Conservation (phyloP, 148 eudicot species). For the Diospyros kaki region DNA sequence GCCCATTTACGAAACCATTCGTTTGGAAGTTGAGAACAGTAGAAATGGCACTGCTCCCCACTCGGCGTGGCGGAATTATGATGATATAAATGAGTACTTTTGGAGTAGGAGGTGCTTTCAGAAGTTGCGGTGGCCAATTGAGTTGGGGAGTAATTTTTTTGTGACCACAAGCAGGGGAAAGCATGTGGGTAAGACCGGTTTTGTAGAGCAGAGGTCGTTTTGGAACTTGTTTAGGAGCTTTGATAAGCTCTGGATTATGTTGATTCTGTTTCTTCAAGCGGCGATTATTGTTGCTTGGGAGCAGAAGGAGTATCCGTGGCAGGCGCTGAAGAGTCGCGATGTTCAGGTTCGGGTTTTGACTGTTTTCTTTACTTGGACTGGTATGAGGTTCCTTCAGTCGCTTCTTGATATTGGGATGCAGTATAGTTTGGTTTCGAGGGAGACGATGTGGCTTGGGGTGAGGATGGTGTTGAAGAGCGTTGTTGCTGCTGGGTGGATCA, state of each 20-base stretch:
- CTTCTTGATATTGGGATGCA: conserved; percentile 63
- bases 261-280: conserved; percentile 68
- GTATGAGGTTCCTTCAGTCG: conserved; percentile 60
- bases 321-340: conserved; percentile 34
- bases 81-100: conserved; percentile 81
- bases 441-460: conserved; percentile 60
- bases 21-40: conserved; percentile 57
- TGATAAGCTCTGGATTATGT: conserved; percentile 74
- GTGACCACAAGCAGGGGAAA: conserved; percentile 39
- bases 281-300: conserved; percentile 78
- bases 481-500: conserved; percentile 54
- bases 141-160: conserved; percentile 60
- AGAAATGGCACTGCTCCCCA: conserved; percentile 72
- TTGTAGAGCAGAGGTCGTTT: conserved; percentile 85
- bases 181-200: conserved; percentile 83
- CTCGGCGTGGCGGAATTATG: conserved; percentile 78
- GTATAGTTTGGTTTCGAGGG: conserved; percentile 64
- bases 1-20: conserved; percentile 66
- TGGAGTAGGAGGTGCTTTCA: conserved; percentile 89
- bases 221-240: conserved; percentile 77
- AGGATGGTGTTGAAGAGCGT: conserved; percentile 63
- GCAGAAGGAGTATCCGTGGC: conserved; percentile 55
- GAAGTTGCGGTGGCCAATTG: conserved; percentile 69
- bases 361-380: conserved; percentile 71
- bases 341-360: conserved; percentile 67